Conservation (phyloP, 176 grass and related monocot species). For the Melocanna baccifera region DNA sequence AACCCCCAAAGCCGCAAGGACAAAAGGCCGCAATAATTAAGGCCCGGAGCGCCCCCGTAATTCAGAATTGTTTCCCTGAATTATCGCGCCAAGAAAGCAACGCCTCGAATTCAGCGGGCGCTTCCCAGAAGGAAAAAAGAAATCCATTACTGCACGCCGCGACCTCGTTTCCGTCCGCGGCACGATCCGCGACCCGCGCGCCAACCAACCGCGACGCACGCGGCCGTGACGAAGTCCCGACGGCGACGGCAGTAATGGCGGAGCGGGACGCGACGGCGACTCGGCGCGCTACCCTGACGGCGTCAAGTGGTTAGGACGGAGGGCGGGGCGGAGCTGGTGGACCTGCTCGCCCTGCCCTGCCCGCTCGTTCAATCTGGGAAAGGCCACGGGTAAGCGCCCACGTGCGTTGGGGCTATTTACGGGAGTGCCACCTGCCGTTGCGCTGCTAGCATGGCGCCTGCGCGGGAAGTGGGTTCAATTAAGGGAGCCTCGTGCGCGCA, state of each 20-base stretch:
- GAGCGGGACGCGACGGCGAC: not conserved
- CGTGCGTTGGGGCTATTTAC: not conserved
- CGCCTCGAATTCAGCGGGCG: conserved; percentile 38
- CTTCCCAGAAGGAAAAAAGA: not conserved
- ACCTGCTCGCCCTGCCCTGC: not conserved
- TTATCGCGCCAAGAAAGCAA: conserved; percentile 15
- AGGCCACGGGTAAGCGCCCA: not conserved
- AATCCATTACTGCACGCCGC: not conserved
- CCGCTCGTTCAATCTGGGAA: not conserved
- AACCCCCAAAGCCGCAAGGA: not conserved
- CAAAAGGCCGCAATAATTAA: conserved; percentile 25
- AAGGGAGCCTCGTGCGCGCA: not conserved
- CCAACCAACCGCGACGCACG: not conserved
- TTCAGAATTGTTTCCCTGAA: not conserved
- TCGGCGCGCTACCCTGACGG: not conserved
- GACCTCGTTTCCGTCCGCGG: not conserved
- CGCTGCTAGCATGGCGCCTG: not conserved
- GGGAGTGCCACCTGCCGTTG: not conserved
- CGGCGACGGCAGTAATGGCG: conserved; percentile 27
- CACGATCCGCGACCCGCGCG: conserved; percentile 11
- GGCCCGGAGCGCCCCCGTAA: not conserved
- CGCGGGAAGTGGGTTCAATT: not conserved
- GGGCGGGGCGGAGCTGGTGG: not conserved
- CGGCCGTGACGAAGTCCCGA: not conserved
- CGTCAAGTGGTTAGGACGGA: not conserved